Evolutionary conservation across 1,284 basidiomycete genomes (phyloP), one percentile per base, ranked within the genome.

Genomic region (Cutaneotrichosporon cutaneum): DNA sequence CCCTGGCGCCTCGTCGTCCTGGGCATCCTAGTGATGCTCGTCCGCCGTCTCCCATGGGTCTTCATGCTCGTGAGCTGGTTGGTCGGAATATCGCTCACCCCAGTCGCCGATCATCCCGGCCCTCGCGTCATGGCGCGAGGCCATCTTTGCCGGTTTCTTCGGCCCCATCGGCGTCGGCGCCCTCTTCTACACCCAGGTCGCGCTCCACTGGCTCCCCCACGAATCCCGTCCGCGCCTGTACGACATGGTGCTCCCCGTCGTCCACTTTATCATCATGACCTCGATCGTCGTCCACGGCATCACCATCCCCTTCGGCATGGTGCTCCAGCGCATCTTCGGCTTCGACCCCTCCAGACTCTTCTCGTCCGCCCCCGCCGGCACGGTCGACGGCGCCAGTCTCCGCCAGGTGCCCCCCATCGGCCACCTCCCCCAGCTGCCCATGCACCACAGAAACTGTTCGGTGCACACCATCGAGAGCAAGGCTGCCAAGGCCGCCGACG

Each of bases 1-100:
- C 86, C 90, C 2, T 92, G 92, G 90, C 83, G 92, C 32, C 82
- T 97, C 22, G 81, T 94, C 52, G 86, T 92, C 30, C 84, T 93
- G 42, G 91, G 88, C 1, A 83, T 95, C 52, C 82, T 88, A 51
- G 84, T 95, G 21, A 82, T 97, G 62, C 67, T 92, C 0, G 78
- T 94, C 26, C 85, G 91, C 35, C 83, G 94, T 22, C 80, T 95
- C 18, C 94, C 94, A 0, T 80, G 88, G 68, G 88, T 95, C 73
- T 80, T 93, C 24, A 83, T 84, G 1, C 74, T 92, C 72, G 63
- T 77, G 74, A 47, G 79, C 81, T 13, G 1, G 9, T 42, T 3
- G 18, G 9, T 45, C 35, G 16, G 21, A 11, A 42, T 51, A 16
- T 16, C 33, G 14, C 18, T 48, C 56, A 27, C 53, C 50, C 47